These are phyloP conservation scores for Kuraishia ogatae DNA, from an alignment of 805 yeast genomes.

Conservation along the genomic window DNA sequence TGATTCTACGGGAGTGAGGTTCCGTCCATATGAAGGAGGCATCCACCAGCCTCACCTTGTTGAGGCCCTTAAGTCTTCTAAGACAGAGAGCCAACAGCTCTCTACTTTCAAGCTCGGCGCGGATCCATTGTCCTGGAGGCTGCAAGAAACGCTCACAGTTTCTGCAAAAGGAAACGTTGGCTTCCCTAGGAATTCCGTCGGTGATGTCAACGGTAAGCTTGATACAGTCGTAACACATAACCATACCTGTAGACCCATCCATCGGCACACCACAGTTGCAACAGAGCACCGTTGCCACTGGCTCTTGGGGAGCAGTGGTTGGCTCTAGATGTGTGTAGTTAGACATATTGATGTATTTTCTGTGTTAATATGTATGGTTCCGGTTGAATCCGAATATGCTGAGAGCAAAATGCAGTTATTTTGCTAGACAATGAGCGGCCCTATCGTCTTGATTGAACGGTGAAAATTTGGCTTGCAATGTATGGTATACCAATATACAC, in stretches of 20 bases:
- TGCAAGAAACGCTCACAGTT: conserved; percentile 94
- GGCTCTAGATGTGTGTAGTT: conserved; percentile 4
- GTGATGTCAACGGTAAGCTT: conserved; percentile 90
- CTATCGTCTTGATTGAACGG: too few relatives aligned
- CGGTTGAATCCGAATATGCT: background rate
- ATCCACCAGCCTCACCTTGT: conserved; percentile 79
- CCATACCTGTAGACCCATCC: conserved; percentile 89
- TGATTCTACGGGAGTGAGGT: conserved; percentile 94
- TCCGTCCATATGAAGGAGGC: conserved; percentile 98
- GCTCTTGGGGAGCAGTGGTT: background rate
- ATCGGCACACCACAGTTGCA: conserved; percentile 98
- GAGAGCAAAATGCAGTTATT: background rate
- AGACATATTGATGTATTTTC: conserved; percentile 1
- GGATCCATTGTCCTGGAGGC: conserved; percentile 92
- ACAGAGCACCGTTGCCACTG: conserved; percentile 79
- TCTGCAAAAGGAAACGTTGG: conserved; percentile 88
- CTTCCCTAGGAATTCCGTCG: conserved; percentile 90
- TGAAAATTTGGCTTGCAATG: too few relatives aligned
- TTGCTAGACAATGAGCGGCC: too few relatives aligned
- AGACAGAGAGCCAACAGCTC: conserved; percentile 87
- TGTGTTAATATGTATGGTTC: background rate
- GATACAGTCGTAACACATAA: conserved; percentile 97
- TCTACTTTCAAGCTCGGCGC: conserved; percentile 85
- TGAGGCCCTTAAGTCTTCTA: conserved; percentile 79
- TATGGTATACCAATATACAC: too few relatives aligned